These are phyloP conservation scores for Podaxis sp. DNA, from an alignment of 768 basidiomycete genomes.

Conservation along the genomic window DNA sequence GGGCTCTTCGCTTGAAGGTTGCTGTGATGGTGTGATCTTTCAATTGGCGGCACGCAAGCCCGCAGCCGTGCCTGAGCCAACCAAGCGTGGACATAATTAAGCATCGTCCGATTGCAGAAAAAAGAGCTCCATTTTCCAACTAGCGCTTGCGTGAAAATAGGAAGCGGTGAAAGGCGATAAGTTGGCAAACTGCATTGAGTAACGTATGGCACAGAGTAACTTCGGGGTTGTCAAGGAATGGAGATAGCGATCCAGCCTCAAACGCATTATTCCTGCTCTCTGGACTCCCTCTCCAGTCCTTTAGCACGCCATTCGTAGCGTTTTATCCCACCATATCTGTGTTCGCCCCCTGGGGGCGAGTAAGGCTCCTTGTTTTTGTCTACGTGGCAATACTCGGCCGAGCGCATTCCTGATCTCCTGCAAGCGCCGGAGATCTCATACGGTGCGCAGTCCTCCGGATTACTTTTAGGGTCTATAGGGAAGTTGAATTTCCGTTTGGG, in stretches of 20 bases:
- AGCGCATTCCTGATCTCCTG: conserved; percentile 1
- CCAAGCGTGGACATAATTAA: not conserved
- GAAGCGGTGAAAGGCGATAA: not conserved
- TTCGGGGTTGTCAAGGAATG: not conserved
- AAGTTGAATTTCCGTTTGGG: not conserved
- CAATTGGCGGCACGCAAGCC: not conserved
- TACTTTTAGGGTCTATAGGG: conserved; percentile 6
- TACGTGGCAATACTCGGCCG: conserved; percentile 1
- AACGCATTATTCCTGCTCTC: not conserved
- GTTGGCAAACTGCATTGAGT: not conserved
- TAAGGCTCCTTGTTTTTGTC: conserved; percentile 7
- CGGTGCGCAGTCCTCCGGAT: not conserved
- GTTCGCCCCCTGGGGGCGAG: conserved; percentile 2
- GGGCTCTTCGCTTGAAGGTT: not conserved
- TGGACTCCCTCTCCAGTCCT: not conserved
- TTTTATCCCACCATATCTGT: conserved; percentile 7
- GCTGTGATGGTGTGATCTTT: not conserved
- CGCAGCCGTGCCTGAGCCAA: not conserved
- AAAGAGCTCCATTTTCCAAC: not conserved
- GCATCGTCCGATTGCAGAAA: not conserved
- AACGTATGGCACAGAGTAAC: not conserved
- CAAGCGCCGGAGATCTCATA: not conserved
- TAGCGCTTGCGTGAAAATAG: not conserved
- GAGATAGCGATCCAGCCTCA: not conserved
- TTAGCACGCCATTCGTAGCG: conserved; percentile 1